Base-by-base conservation (phyloP, 176 grass and related monocot genomes). In the Zizania latifolia region DNA sequence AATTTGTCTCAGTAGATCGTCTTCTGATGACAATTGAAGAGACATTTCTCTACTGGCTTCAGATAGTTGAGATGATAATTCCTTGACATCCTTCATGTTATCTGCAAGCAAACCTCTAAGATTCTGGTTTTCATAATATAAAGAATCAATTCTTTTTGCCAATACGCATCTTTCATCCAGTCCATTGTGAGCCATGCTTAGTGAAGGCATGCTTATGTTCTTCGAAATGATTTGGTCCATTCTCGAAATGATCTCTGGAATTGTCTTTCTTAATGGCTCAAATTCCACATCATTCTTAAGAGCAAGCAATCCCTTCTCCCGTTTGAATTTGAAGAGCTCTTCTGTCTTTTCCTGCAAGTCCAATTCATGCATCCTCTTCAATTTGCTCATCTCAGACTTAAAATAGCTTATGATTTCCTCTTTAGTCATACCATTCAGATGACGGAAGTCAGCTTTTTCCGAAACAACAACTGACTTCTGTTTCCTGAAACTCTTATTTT, bases 341-440 rank as follows among this genome's bases (percentile, higher is more conserved):
- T 99, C 91, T 0, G 95, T 99, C 56, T 90, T 99, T 10, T 99
- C 91, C 68, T 84, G 92, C 79, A 99, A 79, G 26, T 76, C 71
- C 32, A 68, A 78, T 68, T 99, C 95, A 59, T 99, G 91, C 16
- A 87, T 75, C 75, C 86, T 89, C 69, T 88, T 99, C 89, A 99
- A 68, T 46, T 99, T 94, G 68, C 83, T 70, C 68, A 99, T 94
- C 72, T 99, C 95, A 55, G 89, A 85, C 85, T 86, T 99, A 68
- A 93, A 99, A 83, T 99, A 94, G 65, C 68, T 81, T 77, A 90
- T 88, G 26, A 87, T 86, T 44, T 99, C 91, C 37, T 99, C 91
- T 75, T 57, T 94, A 16, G 26, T 82, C 84, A 84, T 74, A 84
- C 57, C 78, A 6, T 99, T 94, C 74, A 93, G 77, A 76, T 94